These are phyloP conservation scores for Fagopyrum esculentum DNA, from an alignment of 148 eudicot species.

Conservation along the genomic window DNA sequence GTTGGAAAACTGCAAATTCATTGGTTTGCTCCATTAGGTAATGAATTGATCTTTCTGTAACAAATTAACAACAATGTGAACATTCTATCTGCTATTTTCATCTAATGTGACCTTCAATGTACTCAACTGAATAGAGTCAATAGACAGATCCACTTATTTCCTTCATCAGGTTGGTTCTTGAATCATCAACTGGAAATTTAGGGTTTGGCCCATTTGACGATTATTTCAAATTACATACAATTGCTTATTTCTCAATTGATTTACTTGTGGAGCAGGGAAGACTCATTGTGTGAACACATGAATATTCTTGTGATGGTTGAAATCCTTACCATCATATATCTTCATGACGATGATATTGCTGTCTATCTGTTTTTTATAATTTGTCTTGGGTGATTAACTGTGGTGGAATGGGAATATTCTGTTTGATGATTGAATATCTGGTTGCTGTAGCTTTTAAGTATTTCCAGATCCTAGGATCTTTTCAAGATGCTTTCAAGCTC, in stretches of 20 bases:
- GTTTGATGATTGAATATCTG: neutral
- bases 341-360: neutral
- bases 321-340: neutral
- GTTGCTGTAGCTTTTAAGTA: neutral
- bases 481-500: neutral
- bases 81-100: too few relatives aligned
- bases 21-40: too few relatives aligned
- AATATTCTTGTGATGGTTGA: conserved; percentile 1
- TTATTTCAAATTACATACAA: neutral
- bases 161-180: neutral
- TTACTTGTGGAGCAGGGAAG: neutral
- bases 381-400: neutral
- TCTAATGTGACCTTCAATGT: neutral
- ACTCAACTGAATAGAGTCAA: neutral
- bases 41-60: too few relatives aligned
- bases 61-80: neutral
- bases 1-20: too few relatives aligned
- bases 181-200: neutral
- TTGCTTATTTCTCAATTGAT: neutral
- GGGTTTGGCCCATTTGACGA: neutral
- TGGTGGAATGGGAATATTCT: neutral
- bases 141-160: neutral
- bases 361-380: neutral
- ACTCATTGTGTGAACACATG: neutral
- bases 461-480: neutral